These are phyloP conservation scores for Alloteropsis semialata DNA, from an alignment of 176 grass and related monocot genomes.

Conservation along the genomic window DNA sequence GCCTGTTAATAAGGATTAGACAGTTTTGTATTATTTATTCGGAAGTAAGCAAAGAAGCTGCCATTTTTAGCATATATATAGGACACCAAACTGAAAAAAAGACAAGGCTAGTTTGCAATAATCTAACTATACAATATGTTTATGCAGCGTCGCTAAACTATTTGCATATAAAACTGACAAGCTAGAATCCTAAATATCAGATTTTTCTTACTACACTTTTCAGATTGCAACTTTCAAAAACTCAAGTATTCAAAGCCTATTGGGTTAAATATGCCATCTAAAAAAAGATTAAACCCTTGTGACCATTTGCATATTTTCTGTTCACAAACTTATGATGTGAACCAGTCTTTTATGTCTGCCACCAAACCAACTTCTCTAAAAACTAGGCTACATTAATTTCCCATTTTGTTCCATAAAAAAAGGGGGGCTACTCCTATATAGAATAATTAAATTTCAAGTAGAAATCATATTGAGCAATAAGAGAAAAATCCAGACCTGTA, in stretches of 20 bases:
- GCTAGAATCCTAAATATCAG: conserved; percentile 4
- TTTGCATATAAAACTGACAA: not conserved
- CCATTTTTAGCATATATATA: not conserved
- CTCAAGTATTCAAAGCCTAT: not conserved
- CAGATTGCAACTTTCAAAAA: not conserved
- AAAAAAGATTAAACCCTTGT: not conserved
- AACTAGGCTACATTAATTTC: not conserved
- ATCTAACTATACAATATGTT: not conserved
- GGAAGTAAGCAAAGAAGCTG: not conserved
- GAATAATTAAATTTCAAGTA: not conserved
- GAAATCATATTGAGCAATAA: not conserved
- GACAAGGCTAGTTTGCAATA: not conserved
- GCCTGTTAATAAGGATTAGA: conserved; percentile 33
- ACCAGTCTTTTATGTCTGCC: not conserved
- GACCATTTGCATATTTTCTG: not conserved
- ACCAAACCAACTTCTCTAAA: not conserved
- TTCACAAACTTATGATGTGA: not conserved
- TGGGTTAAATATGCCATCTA: not conserved
- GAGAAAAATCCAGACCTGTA: conserved; percentile 51
- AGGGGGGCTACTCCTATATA: not conserved
- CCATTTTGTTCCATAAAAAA: not conserved
- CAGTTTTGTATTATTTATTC: not conserved
- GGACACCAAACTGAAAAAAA: not conserved
- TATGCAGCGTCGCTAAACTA: not conserved
- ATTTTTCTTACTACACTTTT: not conserved